These are phyloP conservation scores for Hansfordia pulvinata DNA, from an alignment of 2,329 filamentous ascomycete species.

Conservation along the genomic window DNA sequence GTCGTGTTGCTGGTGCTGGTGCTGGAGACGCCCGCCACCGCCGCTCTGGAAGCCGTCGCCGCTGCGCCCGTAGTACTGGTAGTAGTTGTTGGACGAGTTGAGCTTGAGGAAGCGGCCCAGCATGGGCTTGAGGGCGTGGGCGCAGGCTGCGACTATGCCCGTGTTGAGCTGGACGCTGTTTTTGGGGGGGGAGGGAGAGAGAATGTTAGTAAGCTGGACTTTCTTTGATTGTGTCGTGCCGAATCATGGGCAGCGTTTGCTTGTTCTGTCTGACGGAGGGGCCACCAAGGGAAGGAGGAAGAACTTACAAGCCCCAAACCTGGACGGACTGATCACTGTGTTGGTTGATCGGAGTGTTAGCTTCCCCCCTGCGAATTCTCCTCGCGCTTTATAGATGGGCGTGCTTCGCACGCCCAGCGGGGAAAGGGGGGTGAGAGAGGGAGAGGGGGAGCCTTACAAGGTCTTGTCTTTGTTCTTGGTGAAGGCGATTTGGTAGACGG, in stretches of 20 bases:
- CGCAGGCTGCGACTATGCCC: slow-evolving; percentile 23
- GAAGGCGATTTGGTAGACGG: slow-evolving; percentile 20
- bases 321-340: slow-evolving; percentile 13
- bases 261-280: no score
- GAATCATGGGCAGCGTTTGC: no score
- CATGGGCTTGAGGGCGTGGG: slow-evolving; percentile 19
- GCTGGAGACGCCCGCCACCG: no score
- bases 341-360: background rate
- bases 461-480: slow-evolving; percentile 17
- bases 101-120: background rate
- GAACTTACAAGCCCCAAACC: slow-evolving; percentile 20
- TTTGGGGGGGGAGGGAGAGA: no score
- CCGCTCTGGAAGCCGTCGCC: no score
- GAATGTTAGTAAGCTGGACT: no score
- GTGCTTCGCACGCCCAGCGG: no score
- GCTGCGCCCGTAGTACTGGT: background rate
- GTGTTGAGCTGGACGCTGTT: slow-evolving; percentile 26
- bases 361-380: no score
- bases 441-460: slow-evolving; percentile 11
- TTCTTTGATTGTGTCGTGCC: no score
- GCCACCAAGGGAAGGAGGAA: slow-evolving; percentile 6
- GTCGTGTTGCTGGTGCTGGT: no score
- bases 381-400: no score
- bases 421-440: no score
- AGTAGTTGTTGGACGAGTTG: background rate